Evolutionary conservation across 257 asterid species (phyloP), one percentile per base, ranked within the genome.

Genomic region (Apocynum venetum): DNA sequence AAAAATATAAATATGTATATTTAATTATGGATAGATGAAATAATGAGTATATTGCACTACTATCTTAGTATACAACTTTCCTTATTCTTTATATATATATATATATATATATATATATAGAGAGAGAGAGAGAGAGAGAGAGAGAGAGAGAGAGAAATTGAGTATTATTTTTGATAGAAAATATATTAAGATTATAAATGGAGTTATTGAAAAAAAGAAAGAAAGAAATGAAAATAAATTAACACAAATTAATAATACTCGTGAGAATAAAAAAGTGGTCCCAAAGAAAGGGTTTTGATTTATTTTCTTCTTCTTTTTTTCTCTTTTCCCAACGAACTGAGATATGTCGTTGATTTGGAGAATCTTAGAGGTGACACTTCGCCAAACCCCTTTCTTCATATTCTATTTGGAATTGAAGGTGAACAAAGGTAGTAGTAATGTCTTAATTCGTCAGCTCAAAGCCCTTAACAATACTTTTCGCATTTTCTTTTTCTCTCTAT

Each of bases 291-390:
- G 53, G 71, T 40, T 38, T 40, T 49, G 31, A 4, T 46, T 46
- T 44, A 60, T 15, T 6, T 40, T 41, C 25, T 41, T 15, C 1
- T 64, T 47, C 15, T 36, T 41, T 20, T 31, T 46, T 25, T 6
- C 8, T 15, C 12, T 78, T 78, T 25, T 25, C 31, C 31, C 40
- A 49, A 52, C 68, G 19, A 44, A 79, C 74, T 72, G 74, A 72
- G 82, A 79, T 79, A 38, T n/a, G 49, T 14, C 44, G 40, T 49
- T 63, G 78, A 76, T 51, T 72, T 72, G 73, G 71, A 72, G 74
- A 36, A 61, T 72, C 25, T 40, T 31, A 13, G 64, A 78, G 73
- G 56, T 71, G 77, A 78, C 77, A 7, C 49, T 35, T 46, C 67
- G 5, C 20, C 71, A 15, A 65, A 65, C 48, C 6, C 48, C 11